Evolutionary conservation across 495 filamentous ascomycete genomes (phyloP), one percentile per base, ranked within the genome.

Genomic region (Penicillium argentinense): DNA sequence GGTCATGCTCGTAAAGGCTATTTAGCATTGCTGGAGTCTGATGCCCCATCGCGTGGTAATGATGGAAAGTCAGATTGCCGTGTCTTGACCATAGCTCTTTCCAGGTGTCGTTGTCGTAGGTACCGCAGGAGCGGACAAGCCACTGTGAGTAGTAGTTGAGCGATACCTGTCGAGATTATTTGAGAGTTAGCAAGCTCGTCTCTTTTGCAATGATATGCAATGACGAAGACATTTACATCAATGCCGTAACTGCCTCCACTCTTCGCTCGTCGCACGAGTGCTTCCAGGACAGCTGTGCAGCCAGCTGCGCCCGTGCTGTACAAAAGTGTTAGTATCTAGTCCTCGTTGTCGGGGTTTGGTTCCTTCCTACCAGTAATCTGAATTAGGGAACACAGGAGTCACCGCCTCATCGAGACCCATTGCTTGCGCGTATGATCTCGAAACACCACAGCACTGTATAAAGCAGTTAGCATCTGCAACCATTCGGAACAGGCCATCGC

Each of bases 161-260:
- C 9, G 59, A 21, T 11, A 27, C 43, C 43, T 44, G 16, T 22
- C 23, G 5, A 30, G 23, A 8, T 14, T 17, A 19, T 34, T 9
- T 18, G 17, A 21, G 34, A 9, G 9, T 30, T 44, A 24, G 9
- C 16, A 19, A 33, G 16, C 2, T 24, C 18, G 27, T 39, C 2
- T 11, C 11, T 13, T 5, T 26, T 39, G 8, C 21, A 12, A 25
- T 11, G 33, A 36, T 8, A 18, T 19, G 7, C 21, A 5, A 18
- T 19, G 3, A 21, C 1, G 25, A 16, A 14, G 7, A 17, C 4
- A 30, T 44, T 48, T 30, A 64, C 48, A 25, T 61, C 53, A 18
- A 63, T 38, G 18, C 23, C 29, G 34, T 62, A 70, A 8, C 49
- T 59, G 3, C 69, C 71, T 8, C 69, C 71, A 9, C 59, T 24